phyloP scores from a whole-genome alignment of 768 basidiomycete species.

The Naganishia onofrii region DNA sequence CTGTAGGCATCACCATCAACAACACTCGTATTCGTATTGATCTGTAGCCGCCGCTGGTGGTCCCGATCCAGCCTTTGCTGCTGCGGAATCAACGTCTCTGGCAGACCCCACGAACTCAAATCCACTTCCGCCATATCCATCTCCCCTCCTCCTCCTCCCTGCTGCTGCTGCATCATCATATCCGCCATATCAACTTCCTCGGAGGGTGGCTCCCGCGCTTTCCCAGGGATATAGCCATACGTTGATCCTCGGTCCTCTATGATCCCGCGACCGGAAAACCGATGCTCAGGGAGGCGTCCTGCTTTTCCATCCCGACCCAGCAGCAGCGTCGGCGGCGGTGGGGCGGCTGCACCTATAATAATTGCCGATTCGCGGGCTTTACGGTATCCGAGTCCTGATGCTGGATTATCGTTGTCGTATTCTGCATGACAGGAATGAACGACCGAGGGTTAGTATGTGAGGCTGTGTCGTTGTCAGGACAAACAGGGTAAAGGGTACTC shows the following conservation, averaged over 20 bases:
- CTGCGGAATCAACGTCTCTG: conserved; percentile 12
- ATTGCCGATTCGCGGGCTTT: conserved; percentile 13
- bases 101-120: conserved; percentile 29
- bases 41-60: background rate
- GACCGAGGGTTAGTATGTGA: background rate
- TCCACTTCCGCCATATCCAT: conserved; percentile 31
- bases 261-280: background rate
- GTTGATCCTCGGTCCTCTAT: conserved; percentile 20
- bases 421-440: background rate
- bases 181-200: background rate
- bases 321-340: background rate
- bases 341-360: background rate
- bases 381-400: conserved; percentile 1
- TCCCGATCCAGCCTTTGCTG: too few species aligned
- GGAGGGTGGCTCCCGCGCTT: background rate
- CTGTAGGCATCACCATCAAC: too few species aligned
- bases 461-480: background rate
- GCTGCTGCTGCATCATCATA: conserved; percentile 2
- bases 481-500: background rate
- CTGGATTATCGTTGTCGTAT: conserved; percentile 23
- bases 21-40: background rate
- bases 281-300: background rate
- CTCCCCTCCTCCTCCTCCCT: background rate
- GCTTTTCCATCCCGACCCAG: background rate
- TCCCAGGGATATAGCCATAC: conserved; percentile 17